Conservation (phyloP, 306 rosid species). For the Sphenostylis stenocarpa region DNA sequence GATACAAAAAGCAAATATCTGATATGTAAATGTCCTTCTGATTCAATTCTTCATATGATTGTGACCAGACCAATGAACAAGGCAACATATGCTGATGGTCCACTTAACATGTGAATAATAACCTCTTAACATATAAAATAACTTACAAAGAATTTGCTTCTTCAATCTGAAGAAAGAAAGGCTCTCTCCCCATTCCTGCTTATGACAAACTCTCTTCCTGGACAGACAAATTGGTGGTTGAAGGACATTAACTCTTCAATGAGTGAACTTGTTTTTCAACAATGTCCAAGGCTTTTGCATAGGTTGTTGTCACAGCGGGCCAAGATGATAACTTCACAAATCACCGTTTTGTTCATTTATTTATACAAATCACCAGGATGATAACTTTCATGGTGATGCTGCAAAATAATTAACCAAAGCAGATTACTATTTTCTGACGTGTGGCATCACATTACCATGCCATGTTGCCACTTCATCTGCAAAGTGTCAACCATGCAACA, state of each 20-base stretch:
- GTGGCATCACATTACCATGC: too few relatives aligned
- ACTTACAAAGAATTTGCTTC: neutral
- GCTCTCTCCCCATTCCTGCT: neutral
- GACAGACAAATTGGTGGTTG: conserved; percentile 15
- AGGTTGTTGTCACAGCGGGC: neutral
- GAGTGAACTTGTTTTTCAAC: neutral
- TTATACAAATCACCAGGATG: too few relatives aligned
- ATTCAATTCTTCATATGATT: neutral
- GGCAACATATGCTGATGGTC: neutral
- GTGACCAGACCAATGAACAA: neutral
- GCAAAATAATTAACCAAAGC: neutral
- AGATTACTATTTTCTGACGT: too few relatives aligned
- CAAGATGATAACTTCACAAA: neutral
- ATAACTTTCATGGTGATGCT: too few relatives aligned
- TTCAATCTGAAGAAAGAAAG: neutral
- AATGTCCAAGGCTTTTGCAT: neutral
- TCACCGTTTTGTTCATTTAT: neutral
- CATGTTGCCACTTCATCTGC: too few relatives aligned
- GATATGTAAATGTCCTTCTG: neutral
- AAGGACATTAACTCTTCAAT: conserved; percentile 4
- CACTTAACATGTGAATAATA: neutral
- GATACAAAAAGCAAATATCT: neutral
- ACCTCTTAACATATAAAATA: neutral
- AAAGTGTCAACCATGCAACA: too few relatives aligned
- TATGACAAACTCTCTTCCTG: neutral